These are phyloP conservation scores for Croton laevigatus DNA, from an alignment of 441 rosid genomes.

Conservation along the genomic window DNA sequence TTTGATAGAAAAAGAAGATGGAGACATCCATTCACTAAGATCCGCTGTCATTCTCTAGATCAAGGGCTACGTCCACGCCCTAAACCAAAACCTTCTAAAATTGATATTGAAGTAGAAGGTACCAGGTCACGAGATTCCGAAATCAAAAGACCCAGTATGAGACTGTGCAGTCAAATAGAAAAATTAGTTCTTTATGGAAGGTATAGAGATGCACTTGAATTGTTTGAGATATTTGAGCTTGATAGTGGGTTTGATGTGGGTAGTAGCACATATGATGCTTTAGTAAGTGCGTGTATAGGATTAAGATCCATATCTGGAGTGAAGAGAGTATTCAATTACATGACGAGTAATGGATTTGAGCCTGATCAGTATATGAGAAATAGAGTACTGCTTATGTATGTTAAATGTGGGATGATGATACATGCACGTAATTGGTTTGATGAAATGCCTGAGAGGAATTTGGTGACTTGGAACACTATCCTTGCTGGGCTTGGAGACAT, in stretches of 20 bases:
- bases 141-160: conserved; percentile 37
- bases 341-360: conserved; percentile 50
- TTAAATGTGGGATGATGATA: conserved; percentile 72
- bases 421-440: conserved; percentile 69
- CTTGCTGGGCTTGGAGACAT: conserved; percentile 58
- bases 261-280: conserved; percentile 62
- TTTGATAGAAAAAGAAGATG: conserved; percentile 41
- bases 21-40: conserved; percentile 36
- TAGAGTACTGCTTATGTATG: conserved; percentile 68
- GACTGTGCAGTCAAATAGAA: conserved; percentile 76
- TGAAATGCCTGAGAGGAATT: conserved; percentile 70
- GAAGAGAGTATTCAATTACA: conserved; percentile 59
- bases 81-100: conserved; percentile 40
- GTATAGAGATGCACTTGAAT: conserved; percentile 70
- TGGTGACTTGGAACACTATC: conserved; percentile 63
- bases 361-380: conserved; percentile 65
- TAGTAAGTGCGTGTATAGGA: conserved; percentile 74
- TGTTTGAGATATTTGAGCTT: conserved; percentile 74
- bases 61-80: conserved; percentile 55
- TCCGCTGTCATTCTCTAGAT: conserved; percentile 48
- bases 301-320: conserved; percentile 63
- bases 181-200: conserved; percentile 57
- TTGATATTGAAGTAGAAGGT: conserved; percentile 22
- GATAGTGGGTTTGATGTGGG: conserved; percentile 50
- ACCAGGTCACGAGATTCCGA: conserved; percentile 24